Conservation (phyloP, 371 early-diverging fungal genomes). For the Rhizomucor pusillus region DNA sequence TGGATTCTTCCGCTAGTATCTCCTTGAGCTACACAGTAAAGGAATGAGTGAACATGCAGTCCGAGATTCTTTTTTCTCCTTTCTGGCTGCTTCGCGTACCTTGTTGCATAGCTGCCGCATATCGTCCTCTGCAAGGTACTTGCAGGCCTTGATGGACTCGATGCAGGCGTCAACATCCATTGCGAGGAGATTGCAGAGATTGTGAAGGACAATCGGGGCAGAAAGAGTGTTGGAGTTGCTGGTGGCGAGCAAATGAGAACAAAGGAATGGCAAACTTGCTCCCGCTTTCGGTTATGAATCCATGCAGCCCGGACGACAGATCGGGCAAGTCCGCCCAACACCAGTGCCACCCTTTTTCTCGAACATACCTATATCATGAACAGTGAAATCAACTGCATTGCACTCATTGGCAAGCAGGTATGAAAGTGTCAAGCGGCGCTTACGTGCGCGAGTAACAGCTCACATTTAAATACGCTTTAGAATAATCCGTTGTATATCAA, state of each 20-base stretch:
- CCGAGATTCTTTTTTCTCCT: neutral
- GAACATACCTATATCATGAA: conserved; percentile 29
- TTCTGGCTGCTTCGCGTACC: conserved; percentile 30
- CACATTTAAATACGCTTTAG: conserved; percentile 23
- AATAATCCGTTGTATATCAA: conserved; percentile 85
- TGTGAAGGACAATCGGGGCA: conserved; percentile 1
- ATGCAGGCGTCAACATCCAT: conserved; percentile 63
- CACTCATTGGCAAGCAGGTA: conserved; percentile 65
- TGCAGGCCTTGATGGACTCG: conserved; percentile 71
- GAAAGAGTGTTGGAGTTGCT: conserved; percentile 2
- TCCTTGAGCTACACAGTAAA: conserved; percentile 74
- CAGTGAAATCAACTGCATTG: conserved; percentile 72
- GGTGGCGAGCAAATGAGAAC: neutral
- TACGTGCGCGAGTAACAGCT: neutral
- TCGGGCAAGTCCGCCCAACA: no score
- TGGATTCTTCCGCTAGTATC: conserved; percentile 92
- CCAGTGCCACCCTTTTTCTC: neutral
- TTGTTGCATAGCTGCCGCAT: conserved; percentile 96
- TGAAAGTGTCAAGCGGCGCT: neutral
- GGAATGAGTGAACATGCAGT: neutral
- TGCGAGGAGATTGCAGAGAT: conserved; percentile 8
- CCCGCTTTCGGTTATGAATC: no score
- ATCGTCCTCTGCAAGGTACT: conserved; percentile 89
- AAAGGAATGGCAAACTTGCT: neutral
- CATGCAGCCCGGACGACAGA: no score